Evolutionary conservation across 2,329 filamentous ascomycete genomes (phyloP).

Genomic region (Colletotrichum trifolii): DNA sequence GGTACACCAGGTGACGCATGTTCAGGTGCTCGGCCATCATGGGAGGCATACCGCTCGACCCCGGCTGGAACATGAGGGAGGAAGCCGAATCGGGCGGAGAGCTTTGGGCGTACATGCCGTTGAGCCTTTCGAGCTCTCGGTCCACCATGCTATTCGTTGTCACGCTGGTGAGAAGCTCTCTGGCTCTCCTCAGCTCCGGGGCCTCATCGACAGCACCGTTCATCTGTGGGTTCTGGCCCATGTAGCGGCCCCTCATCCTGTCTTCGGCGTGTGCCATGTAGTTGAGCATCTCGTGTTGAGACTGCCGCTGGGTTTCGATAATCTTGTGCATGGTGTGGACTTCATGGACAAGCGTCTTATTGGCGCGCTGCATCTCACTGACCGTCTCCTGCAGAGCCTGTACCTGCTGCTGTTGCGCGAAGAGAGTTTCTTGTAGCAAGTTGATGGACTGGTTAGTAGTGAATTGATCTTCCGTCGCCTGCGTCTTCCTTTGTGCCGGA

Average conservation of each 20-base stretch:
- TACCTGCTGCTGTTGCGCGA: slow-evolving; percentile 92
- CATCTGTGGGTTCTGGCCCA: slow-evolving; percentile 49
- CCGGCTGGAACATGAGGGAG: slow-evolving; percentile 67
- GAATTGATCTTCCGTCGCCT: slow-evolving; percentile 75
- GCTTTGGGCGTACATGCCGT: slow-evolving; percentile 62
- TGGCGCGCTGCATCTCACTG: slow-evolving; percentile 76
- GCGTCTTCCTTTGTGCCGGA: slow-evolving; percentile 84
- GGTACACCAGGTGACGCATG: slow-evolving; percentile 81
- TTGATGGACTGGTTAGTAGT: slow-evolving; percentile 89
- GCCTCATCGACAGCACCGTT: slow-evolving; percentile 58
- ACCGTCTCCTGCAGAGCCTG: slow-evolving; percentile 88
- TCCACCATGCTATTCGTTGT: slow-evolving; percentile 64
- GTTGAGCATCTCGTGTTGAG: slow-evolving; percentile 67
- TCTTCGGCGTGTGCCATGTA: slow-evolving; percentile 63
- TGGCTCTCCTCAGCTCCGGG: slow-evolving; percentile 64
- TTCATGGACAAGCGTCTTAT: slow-evolving; percentile 71
- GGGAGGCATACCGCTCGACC: slow-evolving; percentile 44
- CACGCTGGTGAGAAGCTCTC: slow-evolving; percentile 66
- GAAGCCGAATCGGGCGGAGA: slow-evolving; percentile 65
- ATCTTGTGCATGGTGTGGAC: slow-evolving; percentile 70
- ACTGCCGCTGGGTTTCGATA: slow-evolving; percentile 67
- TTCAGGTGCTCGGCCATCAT: slow-evolving; percentile 67
- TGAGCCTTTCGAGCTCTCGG: slow-evolving; percentile 66
- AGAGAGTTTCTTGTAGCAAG: slow-evolving; percentile 86
- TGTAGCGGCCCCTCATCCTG: slow-evolving; percentile 54